Percentiles rank a stretch among this genome's conserved stretches.
These are phyloP conservation scores for Coemansia sp. DNA, from an alignment of 192 early-diverging fungal species.

Conservation along the genomic window DNA sequence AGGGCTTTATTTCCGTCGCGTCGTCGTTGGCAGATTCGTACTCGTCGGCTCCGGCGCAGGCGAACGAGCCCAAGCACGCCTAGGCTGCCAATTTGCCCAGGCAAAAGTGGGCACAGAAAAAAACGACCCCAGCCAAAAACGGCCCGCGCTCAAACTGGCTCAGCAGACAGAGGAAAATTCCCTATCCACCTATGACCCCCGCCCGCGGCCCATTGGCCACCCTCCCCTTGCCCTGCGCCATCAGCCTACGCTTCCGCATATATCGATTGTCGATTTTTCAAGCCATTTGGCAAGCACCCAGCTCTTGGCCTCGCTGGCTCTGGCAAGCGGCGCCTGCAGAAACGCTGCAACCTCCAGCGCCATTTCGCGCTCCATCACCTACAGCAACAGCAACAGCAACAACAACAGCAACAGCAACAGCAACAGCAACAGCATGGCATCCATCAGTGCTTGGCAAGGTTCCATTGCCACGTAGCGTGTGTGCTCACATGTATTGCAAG, in stretches of 20 bases:
- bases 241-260: neutral
- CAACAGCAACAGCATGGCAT: neutral
- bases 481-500: neutral
- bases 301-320: slow-evolving; percentile 15
- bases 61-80: slow-evolving; percentile 4
- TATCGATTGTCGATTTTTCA: neutral
- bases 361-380: slow-evolving; percentile 30
- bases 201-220: slow-evolving; percentile 1
- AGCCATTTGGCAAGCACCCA: slow-evolving; percentile 28
- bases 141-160: neutral
- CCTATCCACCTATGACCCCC: neutral
- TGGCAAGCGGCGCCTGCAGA: slow-evolving; percentile 26
- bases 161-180: neutral
- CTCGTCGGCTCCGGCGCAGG: neutral
- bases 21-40: neutral
- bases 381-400: neutral
- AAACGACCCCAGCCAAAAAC: neutral
- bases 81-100: neutral
- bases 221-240: neutral
- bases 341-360: slow-evolving; percentile 44
- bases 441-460: neutral
- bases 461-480: neutral
- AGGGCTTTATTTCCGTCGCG: neutral
- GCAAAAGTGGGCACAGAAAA: neutral
- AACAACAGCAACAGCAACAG: slow-evolving; percentile 4